Conservation (phyloP, 352 stramenopile genomes). For the Phytopythium vexans region DNA sequence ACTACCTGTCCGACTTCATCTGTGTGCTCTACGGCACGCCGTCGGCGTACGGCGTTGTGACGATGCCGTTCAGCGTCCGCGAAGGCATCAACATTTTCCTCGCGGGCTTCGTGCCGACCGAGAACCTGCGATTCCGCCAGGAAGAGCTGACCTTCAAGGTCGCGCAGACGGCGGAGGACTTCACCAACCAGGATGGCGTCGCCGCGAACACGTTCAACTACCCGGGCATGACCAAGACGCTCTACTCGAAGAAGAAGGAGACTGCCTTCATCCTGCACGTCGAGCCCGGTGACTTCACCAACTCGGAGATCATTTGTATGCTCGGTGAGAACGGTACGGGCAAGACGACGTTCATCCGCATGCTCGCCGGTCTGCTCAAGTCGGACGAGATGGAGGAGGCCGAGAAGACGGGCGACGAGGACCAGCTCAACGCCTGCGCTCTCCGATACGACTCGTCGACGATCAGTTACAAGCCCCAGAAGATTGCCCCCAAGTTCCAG, state of each 20-base stretch:
- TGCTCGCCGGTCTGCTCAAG: conserved; percentile 98
- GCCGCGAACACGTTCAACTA: conserved; percentile 94
- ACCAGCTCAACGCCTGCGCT: conserved; percentile 73
- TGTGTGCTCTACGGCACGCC: conserved; percentile 98
- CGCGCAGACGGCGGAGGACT: conserved; percentile 90
- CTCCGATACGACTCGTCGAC: conserved; percentile 82
- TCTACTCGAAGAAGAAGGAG: conserved; percentile 92
- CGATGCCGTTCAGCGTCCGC: conserved; percentile 99
- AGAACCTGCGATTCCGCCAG: conserved; percentile 99
- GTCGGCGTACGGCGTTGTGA: conserved; percentile 99
- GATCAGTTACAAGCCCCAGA: conserved; percentile 99
- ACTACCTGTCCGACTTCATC: conserved; percentile 99
- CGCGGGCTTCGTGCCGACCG: conserved; percentile 98
- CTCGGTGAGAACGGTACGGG: conserved; percentile 99
- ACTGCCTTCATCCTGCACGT: conserved; percentile 98
- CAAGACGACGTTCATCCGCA: conserved; percentile 99
- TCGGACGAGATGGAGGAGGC: conserved; percentile 94
- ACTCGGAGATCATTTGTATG: conserved; percentile 99
- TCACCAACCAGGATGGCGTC: conserved; percentile 80
- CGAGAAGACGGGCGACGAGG: conserved; percentile 60
- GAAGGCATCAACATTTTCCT: conserved; percentile 99
- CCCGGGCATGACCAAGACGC: conserved; percentile 98
- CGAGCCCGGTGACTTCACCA: conserved; percentile 95
- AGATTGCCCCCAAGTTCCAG: conserved; percentile 95
- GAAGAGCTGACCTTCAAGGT: conserved; percentile 99